Base-by-base conservation (phyloP, 2,329 filamentous ascomycete genomes). In the Coccinonectria pachysandricola region DNA sequence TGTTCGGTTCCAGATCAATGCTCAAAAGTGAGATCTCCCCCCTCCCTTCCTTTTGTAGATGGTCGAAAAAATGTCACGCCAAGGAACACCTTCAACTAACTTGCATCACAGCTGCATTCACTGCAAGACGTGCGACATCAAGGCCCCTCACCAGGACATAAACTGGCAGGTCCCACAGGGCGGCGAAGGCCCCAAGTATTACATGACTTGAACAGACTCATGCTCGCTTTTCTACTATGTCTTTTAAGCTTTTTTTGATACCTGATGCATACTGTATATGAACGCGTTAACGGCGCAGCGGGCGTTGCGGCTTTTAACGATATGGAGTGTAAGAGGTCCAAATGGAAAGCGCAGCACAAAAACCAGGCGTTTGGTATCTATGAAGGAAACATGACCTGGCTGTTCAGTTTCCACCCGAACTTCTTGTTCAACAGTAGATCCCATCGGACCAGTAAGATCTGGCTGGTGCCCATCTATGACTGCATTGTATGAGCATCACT, bases 41-140 rank as follows among this genome's bases (percentile, higher is more conserved):
- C 10, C 17, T 12, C 18, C 24, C 7, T 22, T 31, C 12, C 5
- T 4, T 14, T 23, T 6, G 4, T 10, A 12, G 7, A 22, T 21
- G 6, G 21, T 9, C 19, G n/a, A 15, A 28, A 11, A 21, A 12
- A 27, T 15, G 14, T 16, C 14, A 15, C 15, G n/a, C n/a, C n/a
- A n/a, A n/a, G n/a, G n/a, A n/a, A n/a, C 13, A 15, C 12, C 14
- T 21, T 20, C 15, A 18, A 8, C 16, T 12, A 18, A 7, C 12
- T 19, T 12, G 16, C 17, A 19, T 25, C 26, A 20, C 43, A 94
- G 87, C 60, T 98, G 91, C 55, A 93, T 98, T 40, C 91, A 98
- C 60, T 98, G 91, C 70, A 98, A 98, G 71, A 98, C 91, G 9
- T 98, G 91, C 55, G 91, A 98, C 57, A 98, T 98, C 63, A 98